Percentiles rank a stretch among this genome's conserved stretches.
phyloP scores from a whole-genome alignment of 2,329 filamentous ascomycete genomes.

The Penicillium sp. region DNA sequence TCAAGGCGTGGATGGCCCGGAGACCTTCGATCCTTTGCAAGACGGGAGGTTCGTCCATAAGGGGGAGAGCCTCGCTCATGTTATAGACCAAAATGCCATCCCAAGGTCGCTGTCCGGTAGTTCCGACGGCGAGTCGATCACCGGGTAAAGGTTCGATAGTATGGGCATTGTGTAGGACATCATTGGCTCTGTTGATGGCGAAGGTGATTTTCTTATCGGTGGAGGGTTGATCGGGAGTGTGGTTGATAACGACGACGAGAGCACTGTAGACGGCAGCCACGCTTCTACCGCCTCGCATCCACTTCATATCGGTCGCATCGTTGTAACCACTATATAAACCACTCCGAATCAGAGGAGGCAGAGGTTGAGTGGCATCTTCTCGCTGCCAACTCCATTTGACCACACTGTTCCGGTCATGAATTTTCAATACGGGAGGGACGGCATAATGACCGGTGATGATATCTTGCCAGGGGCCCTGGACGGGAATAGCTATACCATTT shows the following conservation, averaged over 20 bases:
- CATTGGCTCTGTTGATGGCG: constrained; percentile 17
- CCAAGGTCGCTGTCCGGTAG: constrained; percentile 19
- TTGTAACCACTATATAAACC: constrained; percentile 17
- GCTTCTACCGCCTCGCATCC: constrained; percentile 17
- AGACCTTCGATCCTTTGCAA: constrained; percentile 21
- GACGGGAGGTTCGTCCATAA: constrained; percentile 17
- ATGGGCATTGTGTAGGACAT: constrained; percentile 19
- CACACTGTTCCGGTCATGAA: constrained; percentile 11
- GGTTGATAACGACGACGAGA: constrained; percentile 19
- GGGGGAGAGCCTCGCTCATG: constrained; percentile 12
- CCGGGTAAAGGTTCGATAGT: constrained; percentile 18
- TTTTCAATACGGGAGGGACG: constrained; percentile 10
- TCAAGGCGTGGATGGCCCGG: constrained; percentile 20
- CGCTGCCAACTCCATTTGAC: constrained; percentile 15
- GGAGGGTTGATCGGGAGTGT: constrained; percentile 16
- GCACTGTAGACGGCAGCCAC: constrained; percentile 20
- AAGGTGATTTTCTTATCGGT: constrained; percentile 22
- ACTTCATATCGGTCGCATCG: constrained; percentile 23
- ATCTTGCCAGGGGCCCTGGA: constrained; percentile 8
- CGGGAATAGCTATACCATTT: not conserved
- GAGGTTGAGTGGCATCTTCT: constrained; percentile 14
- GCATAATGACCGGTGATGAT: constrained; percentile 16
- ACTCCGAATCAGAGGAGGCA: constrained; percentile 11
- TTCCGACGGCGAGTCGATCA: constrained; percentile 17
- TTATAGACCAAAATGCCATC: constrained; percentile 22